These are phyloP conservation scores for Penicillium crustosum DNA, from an alignment of 2,329 filamentous ascomycete genomes.

Conservation along the genomic window DNA sequence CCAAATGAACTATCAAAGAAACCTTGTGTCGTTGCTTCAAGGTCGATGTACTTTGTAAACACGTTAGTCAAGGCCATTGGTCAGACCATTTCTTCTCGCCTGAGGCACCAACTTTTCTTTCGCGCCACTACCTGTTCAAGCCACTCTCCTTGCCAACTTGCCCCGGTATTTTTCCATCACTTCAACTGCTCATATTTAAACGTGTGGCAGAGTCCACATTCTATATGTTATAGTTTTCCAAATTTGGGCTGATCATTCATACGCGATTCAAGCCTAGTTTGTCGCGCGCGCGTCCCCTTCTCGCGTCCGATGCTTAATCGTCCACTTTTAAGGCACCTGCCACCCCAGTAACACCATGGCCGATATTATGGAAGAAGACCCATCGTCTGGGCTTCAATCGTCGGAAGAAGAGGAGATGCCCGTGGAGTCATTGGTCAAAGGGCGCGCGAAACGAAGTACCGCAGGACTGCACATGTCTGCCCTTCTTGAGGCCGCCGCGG, in stretches of 20 bases:
- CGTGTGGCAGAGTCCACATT: neutral
- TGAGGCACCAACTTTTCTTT: conserved; percentile 9
- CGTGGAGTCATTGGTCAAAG: conserved; percentile 36
- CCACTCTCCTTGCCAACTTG: conserved; percentile 12
- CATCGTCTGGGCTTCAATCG: conserved; percentile 29
- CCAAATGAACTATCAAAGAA: neutral
- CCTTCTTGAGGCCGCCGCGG: conserved; percentile 73
- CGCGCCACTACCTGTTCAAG: conserved; percentile 12
- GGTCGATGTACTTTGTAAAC: neutral
- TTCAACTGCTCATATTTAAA: neutral
- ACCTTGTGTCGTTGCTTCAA: conserved; percentile 2
- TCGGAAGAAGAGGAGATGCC: conserved; percentile 24
- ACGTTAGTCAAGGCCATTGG: neutral
- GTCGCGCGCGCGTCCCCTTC: conserved; percentile 2
- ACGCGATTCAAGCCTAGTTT: neutral
- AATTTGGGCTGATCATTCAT: neutral
- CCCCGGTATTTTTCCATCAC: neutral
- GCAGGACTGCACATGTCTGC: conserved; percentile 82
- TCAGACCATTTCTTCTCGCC: neutral
- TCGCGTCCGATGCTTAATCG: conserved; percentile 5
- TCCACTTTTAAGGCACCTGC: neutral
- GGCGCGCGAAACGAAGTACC: conserved; percentile 71
- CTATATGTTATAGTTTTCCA: neutral
- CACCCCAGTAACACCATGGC: conserved; percentile 12
- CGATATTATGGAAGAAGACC: conserved; percentile 29